phyloP scores from a whole-genome alignment of 495 filamentous ascomycete genomes.

The Aspergillus bridgeri region DNA sequence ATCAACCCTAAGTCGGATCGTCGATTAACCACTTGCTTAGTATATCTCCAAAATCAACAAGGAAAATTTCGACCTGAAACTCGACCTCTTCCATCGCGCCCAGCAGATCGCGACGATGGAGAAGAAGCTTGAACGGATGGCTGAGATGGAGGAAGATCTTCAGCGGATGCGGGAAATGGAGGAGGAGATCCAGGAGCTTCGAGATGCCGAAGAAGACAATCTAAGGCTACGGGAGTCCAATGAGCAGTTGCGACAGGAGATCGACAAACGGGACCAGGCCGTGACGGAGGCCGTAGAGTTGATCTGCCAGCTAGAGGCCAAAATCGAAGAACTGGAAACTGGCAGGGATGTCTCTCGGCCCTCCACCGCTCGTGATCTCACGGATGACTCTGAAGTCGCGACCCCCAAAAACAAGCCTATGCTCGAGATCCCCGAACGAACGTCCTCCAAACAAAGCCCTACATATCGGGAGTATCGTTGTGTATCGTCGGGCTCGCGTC shows the following conservation, averaged over 20 bases:
- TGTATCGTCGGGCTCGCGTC: conserved; percentile 26
- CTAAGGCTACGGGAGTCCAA: conserved; percentile 52
- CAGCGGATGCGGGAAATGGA: conserved; percentile 63
- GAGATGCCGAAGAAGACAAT: conserved; percentile 51
- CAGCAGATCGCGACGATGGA: conserved; percentile 64
- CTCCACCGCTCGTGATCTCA: conserved; percentile 24
- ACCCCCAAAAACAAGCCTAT: conserved; percentile 26
- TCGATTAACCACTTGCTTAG: conserved; percentile 22
- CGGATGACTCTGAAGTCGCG: conserved; percentile 21
- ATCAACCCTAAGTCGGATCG: neutral
- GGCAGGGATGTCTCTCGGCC: conserved; percentile 21
- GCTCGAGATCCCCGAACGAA: conserved; percentile 41
- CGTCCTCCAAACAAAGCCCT: conserved; percentile 33
- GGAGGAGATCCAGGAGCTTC: conserved; percentile 58
- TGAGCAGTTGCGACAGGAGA: conserved; percentile 61
- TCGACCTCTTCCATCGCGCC: conserved; percentile 72
- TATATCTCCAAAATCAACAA: conserved; percentile 68
- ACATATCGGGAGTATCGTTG: conserved; percentile 13
- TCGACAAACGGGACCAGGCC: conserved; percentile 74
- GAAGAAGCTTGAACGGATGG: conserved; percentile 63
- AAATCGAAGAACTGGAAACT: conserved; percentile 52
- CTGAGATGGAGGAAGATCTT: conserved; percentile 64
- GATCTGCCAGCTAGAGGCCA: conserved; percentile 71
- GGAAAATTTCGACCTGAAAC: conserved; percentile 86
- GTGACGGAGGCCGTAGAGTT: conserved; percentile 78